phyloP scores from a whole-genome alignment of 2,329 filamentous ascomycete species.

The Penicillium sp. region DNA sequence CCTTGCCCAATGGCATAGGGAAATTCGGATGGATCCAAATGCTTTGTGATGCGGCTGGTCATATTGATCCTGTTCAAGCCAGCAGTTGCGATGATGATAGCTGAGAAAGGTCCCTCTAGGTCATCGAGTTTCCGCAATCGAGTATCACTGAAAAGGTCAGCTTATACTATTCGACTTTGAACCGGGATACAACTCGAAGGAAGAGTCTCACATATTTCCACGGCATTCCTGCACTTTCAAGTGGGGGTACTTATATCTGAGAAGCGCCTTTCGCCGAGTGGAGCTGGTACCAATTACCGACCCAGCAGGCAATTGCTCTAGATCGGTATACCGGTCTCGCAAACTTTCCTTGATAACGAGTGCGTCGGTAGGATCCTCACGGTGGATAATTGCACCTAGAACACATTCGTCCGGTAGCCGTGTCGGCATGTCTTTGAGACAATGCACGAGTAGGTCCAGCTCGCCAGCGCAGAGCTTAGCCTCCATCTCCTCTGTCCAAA shows the following conservation, averaged over 20 bases:
- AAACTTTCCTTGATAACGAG: slow-evolving; percentile 52
- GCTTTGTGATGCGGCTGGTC: slow-evolving; percentile 69
- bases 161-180: background rate
- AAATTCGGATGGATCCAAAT: slow-evolving; percentile 66
- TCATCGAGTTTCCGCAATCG: slow-evolving; percentile 79
- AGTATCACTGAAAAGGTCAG: slow-evolving; percentile 51
- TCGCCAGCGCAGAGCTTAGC: slow-evolving; percentile 64
- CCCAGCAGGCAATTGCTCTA: slow-evolving; percentile 70
- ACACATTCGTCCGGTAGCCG: slow-evolving; percentile 69
- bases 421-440: slow-evolving; percentile 92
- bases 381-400: slow-evolving; percentile 70
- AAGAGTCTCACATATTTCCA: slow-evolving; percentile 5
- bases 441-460: slow-evolving; percentile 80
- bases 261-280: slow-evolving; percentile 77
- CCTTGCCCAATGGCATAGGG: slow-evolving; percentile 88
- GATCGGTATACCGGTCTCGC: slow-evolving; percentile 52
- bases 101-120: slow-evolving; percentile 66
- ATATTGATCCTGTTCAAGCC: slow-evolving; percentile 75
- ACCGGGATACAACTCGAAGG: too few relatives aligned
- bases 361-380: slow-evolving; percentile 71
- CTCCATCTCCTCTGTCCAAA: slow-evolving; percentile 87
- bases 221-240: slow-evolving; percentile 43
- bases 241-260: slow-evolving; percentile 70
- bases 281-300: slow-evolving; percentile 84
- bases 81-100: slow-evolving; percentile 81